Evolutionary conservation across 2,329 filamentous ascomycete species (phyloP), one percentile per base, ranked within the genome.

Genomic region (Fusarium caatingaense): DNA sequence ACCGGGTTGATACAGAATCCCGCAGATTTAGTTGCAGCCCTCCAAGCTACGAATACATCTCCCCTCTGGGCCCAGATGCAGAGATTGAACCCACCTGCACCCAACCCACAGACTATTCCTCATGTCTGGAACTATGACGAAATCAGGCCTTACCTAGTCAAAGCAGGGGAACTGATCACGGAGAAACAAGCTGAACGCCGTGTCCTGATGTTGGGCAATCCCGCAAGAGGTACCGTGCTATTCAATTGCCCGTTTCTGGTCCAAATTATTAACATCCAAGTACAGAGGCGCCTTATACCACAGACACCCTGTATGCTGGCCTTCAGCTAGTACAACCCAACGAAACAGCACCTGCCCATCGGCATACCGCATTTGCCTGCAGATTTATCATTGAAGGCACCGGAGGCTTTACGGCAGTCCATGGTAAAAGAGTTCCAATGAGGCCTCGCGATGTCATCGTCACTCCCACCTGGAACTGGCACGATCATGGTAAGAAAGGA

Each of bases 401-500:
- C 3, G 72, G 72, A 1, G 86, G 87, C 2, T 89, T 87, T 69
- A 89, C 87, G 0, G 86, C 86, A 4, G 84, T 88, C 0, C 84
- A 87, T 40, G 86, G 87, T n/a, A 74, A 79, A 23, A 80, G 84
- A 28, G 83, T 89, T 45, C 74, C 78, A 0, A 85, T 89, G 80
- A 72, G 79, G 20, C 78, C 81, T 5, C 85, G 86, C 6, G 87
- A 89, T 56, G 83, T 88, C 0, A 85, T 89, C n/a, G 75, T 88
- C 5, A 89, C 87, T 0, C 87, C 86, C 0, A 84, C 82, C 0
- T 88, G 87, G 86, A 85, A 87, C 74, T 89, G 84, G 81, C 86
- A 88, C 66, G 87, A 89, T 58, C 86, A 89, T 57, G 87, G 87
- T 5, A 88, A 88, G 56, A 85, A 88, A 49, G 83, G 85, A 0